phyloP scores from a whole-genome alignment of 345 rosid species.

The Isatis tinctoria region DNA sequence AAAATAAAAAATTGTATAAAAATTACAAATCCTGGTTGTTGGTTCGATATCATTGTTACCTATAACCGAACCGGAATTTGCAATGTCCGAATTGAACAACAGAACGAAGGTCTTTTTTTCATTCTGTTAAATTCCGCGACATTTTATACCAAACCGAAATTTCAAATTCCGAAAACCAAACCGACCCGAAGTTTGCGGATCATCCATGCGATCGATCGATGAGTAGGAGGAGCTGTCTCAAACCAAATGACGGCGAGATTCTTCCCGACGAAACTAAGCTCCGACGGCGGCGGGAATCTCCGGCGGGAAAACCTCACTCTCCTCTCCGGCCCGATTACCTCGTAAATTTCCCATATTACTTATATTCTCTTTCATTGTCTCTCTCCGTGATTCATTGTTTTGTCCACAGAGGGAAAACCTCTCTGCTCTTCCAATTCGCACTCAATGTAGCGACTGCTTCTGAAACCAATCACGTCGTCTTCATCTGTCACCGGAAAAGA shows the following conservation, averaged over 20 bases:
- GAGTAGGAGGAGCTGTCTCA: not conserved
- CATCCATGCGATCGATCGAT: too few species aligned
- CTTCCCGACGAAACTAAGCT: constrained; percentile 29
- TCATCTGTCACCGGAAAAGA: constrained; percentile 64
- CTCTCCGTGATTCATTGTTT: not conserved
- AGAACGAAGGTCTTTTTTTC: too few species aligned
- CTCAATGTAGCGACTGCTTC: constrained; percentile 42
- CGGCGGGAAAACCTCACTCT: constrained; percentile 41
- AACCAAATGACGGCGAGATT: constrained; percentile 47
- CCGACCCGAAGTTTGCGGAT: not conserved
- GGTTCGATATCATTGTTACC: too few species aligned
- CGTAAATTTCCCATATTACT: too few species aligned
- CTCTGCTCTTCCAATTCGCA: constrained; percentile 78
- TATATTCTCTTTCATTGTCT: not conserved
- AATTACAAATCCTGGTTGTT: too few species aligned
- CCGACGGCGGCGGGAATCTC: constrained; percentile 7
- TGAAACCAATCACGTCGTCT: constrained; percentile 41
- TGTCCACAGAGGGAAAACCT: constrained; percentile 72
- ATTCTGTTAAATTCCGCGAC: too few species aligned
- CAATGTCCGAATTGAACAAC: too few species aligned
- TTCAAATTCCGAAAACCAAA: not conserved
- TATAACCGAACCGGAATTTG: too few species aligned
- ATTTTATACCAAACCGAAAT: too few species aligned
- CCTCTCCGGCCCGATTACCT: constrained; percentile 70
- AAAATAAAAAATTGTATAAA: too few species aligned